phyloP scores from a whole-genome alignment of 805 yeast species.

The Myxozyma neotropica region DNA sequence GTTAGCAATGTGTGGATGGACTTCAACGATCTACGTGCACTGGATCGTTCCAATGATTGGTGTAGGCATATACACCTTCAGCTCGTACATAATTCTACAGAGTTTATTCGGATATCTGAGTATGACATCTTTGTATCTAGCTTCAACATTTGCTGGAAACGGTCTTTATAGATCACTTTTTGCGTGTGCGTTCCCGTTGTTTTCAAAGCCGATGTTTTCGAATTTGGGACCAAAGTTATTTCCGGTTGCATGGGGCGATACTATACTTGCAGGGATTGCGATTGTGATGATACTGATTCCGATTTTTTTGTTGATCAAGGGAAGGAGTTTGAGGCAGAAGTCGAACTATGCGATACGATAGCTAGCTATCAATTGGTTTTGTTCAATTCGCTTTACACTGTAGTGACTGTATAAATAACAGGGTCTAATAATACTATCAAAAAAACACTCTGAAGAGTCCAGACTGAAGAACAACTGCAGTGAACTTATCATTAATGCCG shows the following conservation, averaged over 20 bases:
- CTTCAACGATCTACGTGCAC: constrained; percentile 47
- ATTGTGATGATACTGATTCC: constrained; percentile 53
- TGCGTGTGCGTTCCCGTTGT: constrained; percentile 66
- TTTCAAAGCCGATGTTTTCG: constrained; percentile 61
- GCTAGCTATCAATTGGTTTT: background rate
- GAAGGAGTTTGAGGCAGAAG: constrained; percentile 43
- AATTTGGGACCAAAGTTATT: constrained; percentile 46
- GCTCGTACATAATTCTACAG: constrained; percentile 55
- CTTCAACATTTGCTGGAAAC: constrained; percentile 64
- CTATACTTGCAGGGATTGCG: constrained; percentile 52
- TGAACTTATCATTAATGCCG: too few relatives aligned
- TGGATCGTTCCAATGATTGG: constrained; percentile 57
- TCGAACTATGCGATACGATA: constrained; percentile 44
- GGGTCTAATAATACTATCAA: too few relatives aligned
- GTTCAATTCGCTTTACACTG: background rate
- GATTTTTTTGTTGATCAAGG: constrained; percentile 44
- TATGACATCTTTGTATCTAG: constrained; percentile 52
- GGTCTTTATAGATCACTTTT: constrained; percentile 53
- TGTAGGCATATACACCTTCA: constrained; percentile 45
- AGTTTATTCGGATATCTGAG: constrained; percentile 54
- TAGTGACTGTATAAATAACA: background rate
- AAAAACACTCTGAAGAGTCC: too few relatives aligned
- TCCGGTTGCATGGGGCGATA: constrained; percentile 64
- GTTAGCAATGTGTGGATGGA: constrained; percentile 56
- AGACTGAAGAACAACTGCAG: too few relatives aligned